These are phyloP conservation scores for Fusarium odoratissimum DNA, from an alignment of 2,329 filamentous ascomycete genomes.

Conservation along the genomic window DNA sequence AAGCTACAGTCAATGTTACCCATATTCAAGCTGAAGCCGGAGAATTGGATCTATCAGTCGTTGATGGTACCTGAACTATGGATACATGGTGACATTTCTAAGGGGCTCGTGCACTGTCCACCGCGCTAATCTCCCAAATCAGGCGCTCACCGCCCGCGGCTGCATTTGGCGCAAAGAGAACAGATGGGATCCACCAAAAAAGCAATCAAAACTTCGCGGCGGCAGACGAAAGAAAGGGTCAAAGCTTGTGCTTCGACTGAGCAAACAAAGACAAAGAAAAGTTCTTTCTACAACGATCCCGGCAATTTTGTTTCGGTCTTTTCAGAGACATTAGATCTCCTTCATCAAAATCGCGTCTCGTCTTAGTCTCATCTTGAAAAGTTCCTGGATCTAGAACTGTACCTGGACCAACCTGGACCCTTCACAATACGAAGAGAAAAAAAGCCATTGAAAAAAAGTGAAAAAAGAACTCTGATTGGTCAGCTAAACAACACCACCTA, in stretches of 20 bases:
- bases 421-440: conserved; percentile 7
- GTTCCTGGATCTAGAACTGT: background rate
- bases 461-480: conserved; percentile 18
- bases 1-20: background rate
- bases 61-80: conserved; percentile 1
- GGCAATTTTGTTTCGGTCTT: background rate
- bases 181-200: conserved; percentile 31
- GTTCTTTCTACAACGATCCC: conserved; percentile 16
- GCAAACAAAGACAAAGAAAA: conserved; percentile 28
- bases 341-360: background rate
- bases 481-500: background rate
- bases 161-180: conserved; percentile 32
- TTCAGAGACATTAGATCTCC: conserved; percentile 3
- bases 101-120: conserved; percentile 2
- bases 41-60: background rate
- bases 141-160: conserved; percentile 45
- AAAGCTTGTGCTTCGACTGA: conserved; percentile 20
- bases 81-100: background rate
- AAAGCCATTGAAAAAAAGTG: conserved; percentile 16
- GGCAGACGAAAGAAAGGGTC: conserved; percentile 3
- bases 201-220: conserved; percentile 36
- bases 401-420: conserved; percentile 11
- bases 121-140: conserved; percentile 10
- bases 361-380: background rate
- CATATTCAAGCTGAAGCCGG: background rate